Evolutionary conservation across 495 filamentous ascomycete genomes (phyloP).

Genomic region (Massariosphaeria phaeospora): DNA sequence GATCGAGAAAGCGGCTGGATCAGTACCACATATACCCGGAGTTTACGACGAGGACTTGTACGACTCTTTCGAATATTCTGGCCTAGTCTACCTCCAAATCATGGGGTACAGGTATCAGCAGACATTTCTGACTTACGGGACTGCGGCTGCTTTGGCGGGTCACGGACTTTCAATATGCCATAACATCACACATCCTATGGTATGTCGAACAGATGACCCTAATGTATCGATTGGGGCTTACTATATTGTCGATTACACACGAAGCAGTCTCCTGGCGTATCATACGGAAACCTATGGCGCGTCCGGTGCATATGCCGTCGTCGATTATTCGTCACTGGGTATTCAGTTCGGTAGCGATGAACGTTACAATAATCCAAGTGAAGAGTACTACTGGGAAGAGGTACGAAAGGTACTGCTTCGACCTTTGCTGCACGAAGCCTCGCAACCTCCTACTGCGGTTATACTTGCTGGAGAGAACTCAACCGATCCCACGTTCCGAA

Average conservation of each 20-base stretch:
- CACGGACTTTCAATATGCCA: not conserved
- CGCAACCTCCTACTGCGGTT: not conserved
- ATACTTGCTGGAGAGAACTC: not conserved
- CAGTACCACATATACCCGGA: not conserved
- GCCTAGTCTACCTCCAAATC: not conserved
- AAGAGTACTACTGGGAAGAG: not conserved
- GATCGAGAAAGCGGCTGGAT: not conserved
- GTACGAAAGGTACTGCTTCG: not conserved
- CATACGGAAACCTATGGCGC: not conserved
- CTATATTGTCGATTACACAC: slow-evolving; percentile 1
- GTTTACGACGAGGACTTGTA: slow-evolving; percentile 4
- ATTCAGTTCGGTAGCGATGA: not conserved
- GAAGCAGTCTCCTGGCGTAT: not conserved
- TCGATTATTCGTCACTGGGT: not conserved
- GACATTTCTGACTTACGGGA: not conserved
- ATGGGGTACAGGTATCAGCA: not conserved
- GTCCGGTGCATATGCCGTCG: not conserved
- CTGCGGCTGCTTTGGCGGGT: not conserved
- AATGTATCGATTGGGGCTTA: not conserved
- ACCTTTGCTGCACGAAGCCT: not conserved
- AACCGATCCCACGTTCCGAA: not conserved
- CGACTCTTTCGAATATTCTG: slow-evolving; percentile 2
- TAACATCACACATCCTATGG: not conserved
- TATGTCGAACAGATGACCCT: not conserved
- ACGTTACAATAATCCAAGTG: not conserved